A percentile compares a stretch with the other conserved stretches of the same genome.
phyloP scores from a whole-genome alignment of 1,284 basidiomycete genomes.

The Ceratobasidium papillatum region DNA sequence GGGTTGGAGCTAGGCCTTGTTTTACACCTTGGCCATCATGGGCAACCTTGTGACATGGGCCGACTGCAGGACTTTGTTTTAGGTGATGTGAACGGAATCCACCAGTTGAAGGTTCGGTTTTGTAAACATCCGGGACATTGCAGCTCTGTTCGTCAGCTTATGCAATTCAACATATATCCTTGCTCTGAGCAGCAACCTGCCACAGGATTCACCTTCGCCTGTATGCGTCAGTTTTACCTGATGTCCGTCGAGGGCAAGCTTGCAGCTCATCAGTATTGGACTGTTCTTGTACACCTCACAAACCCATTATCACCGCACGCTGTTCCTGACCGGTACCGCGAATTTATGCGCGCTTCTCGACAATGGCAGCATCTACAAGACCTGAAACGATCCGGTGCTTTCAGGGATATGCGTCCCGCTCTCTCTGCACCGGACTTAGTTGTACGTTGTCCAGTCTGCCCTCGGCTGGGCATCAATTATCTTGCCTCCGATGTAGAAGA shows the following conservation, averaged over 20 bases:
- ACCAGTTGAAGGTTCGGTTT: background rate
- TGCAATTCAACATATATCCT: background rate
- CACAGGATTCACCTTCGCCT: background rate
- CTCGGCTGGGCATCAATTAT: background rate
- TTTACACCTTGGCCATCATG: background rate
- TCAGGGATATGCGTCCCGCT: background rate
- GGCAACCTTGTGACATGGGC: background rate
- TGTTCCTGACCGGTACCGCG: background rate
- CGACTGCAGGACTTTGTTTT: background rate
- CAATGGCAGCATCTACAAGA: slow-evolving; percentile 2
- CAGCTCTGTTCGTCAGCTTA: background rate
- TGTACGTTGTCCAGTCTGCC: background rate
- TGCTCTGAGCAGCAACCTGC: background rate
- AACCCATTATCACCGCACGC: background rate
- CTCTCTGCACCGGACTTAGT: background rate
- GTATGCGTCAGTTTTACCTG: background rate
- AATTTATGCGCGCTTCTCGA: background rate
- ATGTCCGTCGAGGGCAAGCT: background rate
- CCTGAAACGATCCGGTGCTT: background rate
- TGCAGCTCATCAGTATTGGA: background rate
- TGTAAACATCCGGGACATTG: background rate
- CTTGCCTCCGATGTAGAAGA: background rate
- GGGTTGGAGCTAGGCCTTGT: background rate
- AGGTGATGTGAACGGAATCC: background rate
- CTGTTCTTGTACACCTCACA: background rate